Evolutionary conservation across 73 alveolate genomes (phyloP).

Genomic region (Blepharisma japonicum): DNA sequence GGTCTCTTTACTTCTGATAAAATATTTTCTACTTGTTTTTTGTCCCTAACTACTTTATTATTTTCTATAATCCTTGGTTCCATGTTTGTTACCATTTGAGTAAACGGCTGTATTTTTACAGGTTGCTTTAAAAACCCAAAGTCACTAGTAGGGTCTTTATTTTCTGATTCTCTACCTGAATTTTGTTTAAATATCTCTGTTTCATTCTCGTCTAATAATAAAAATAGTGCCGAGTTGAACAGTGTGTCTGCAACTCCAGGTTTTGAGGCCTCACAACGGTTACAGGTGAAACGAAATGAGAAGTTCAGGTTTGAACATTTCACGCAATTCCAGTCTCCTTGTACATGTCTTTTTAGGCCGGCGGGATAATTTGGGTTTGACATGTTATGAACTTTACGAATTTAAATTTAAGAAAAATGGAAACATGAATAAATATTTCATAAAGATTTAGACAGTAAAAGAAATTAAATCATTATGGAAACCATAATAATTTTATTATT

Average conservation of each 20-base stretch:
- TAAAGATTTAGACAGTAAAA: too few species aligned
- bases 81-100: not conserved
- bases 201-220: not conserved
- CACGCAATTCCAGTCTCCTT: constrained; percentile 24
- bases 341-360: not conserved
- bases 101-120: not conserved
- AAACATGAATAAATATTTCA: too few species aligned
- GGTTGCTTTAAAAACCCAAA: constrained; percentile 1
- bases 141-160: not conserved
- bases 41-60: not conserved
- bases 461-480: too few species aligned
- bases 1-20: not conserved
- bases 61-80: not conserved
- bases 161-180: not conserved
- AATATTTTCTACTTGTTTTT: not conserved
- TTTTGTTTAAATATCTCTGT: not conserved
- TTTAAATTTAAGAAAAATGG: too few species aligned
- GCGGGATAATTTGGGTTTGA: not conserved
- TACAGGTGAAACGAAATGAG: constrained; percentile 14
- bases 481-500: too few species aligned
- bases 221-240: not conserved
- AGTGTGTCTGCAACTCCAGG: constrained; percentile 14
- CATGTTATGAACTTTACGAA: not conserved
- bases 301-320: constrained; percentile 15
- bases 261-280: not conserved